These are phyloP conservation scores for Aspergillus costaricaensis DNA, from an alignment of 2,329 filamentous ascomycete genomes.

Conservation along the genomic window DNA sequence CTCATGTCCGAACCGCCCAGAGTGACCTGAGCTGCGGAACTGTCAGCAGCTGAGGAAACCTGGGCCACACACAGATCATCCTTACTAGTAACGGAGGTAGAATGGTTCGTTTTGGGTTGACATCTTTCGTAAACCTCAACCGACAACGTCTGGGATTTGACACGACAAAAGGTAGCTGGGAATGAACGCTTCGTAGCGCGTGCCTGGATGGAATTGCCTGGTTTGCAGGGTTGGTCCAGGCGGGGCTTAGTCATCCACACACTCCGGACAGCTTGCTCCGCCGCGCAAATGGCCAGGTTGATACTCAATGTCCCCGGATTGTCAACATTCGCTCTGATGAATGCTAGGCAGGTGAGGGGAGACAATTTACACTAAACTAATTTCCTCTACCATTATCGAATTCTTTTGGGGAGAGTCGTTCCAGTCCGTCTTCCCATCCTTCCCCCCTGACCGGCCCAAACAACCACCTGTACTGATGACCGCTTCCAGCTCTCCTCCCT, in stretches of 20 bases:
- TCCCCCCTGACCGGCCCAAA: slow-evolving; percentile 24
- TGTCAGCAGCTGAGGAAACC: slow-evolving; percentile 45
- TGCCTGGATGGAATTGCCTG: slow-evolving; percentile 14
- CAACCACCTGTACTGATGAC: slow-evolving; percentile 35
- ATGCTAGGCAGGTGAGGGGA: slow-evolving; percentile 39
- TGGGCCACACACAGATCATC: slow-evolving; percentile 30
- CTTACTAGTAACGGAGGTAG: slow-evolving; percentile 97
- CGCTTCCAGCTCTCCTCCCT: slow-evolving; percentile 35
- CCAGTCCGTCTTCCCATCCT: slow-evolving; percentile 25
- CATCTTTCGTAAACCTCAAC: slow-evolving; percentile 51
- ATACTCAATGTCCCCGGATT: slow-evolving; percentile 35
- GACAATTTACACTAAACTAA: slow-evolving; percentile 33
- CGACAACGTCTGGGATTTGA: slow-evolving; percentile 5
- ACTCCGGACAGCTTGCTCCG: slow-evolving; percentile 40
- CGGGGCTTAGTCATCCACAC: slow-evolving; percentile 49
- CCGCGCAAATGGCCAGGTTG: slow-evolving; percentile 46
- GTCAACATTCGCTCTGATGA: slow-evolving; percentile 39
- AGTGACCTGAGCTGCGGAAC: slow-evolving; percentile 81
- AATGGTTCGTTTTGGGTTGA: slow-evolving; percentile 76
- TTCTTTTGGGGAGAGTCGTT: slow-evolving; percentile 30
- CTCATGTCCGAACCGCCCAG: slow-evolving; percentile 95
- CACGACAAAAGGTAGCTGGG: slow-evolving; percentile 13
- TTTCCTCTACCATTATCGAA: slow-evolving; percentile 26
- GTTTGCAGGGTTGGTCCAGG: slow-evolving; percentile 22
- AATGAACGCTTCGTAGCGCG: slow-evolving; percentile 7